Evolutionary conservation across 495 filamentous ascomycete species (phyloP), one percentile per base, ranked within the genome.

Genomic region (Trichoderma orchidacearum): DNA sequence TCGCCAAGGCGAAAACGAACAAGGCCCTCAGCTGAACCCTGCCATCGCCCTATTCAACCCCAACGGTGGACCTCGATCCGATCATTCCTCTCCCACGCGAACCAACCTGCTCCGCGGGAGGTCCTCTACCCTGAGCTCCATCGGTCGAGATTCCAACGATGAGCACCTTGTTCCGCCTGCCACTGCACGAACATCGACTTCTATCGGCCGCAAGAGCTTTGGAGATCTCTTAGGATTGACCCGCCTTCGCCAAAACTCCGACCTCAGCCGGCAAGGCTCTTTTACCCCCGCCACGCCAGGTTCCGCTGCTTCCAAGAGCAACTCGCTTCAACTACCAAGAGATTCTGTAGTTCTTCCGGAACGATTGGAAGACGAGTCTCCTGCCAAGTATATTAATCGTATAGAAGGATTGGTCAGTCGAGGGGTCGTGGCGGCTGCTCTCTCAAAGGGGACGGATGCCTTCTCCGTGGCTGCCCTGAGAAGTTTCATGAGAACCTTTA

Each of bases 401-500:
- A 72, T 96, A 12, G 86, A 96, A 64, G 85, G 87, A 59, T 80
- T 80, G 30, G 75, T 95, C 12, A 86, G 84, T 32, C 82, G 84
- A 32, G 85, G 90, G 58, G 80, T 83, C 30, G 85, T 97, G 59
- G 89, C 87, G 5, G 86, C 85, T 27, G 78, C 89, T 13, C 68
- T 97, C 18, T 87, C 87, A 13, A 94, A 95, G 65, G 86, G 83
- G 17, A 83, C 79, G 4, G 90, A 99, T 59, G 70, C 84, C 0
- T 99, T 99, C 68, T 86, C 80, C 30, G 83, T 84, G 55, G 80
- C 85, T 5, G 89, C 90, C 2, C 67, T 99, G 30, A 81, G 92
- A 53, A 95, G 91, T 63, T 96, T 95, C 66, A 96, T 96, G 89
- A 80, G 91, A 53, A 83, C 85, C 7, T 97, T 99, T 68, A 80